Conservation (phyloP, 2,329 filamentous ascomycete genomes). For the Myriosclerotinia duriaeana region DNA sequence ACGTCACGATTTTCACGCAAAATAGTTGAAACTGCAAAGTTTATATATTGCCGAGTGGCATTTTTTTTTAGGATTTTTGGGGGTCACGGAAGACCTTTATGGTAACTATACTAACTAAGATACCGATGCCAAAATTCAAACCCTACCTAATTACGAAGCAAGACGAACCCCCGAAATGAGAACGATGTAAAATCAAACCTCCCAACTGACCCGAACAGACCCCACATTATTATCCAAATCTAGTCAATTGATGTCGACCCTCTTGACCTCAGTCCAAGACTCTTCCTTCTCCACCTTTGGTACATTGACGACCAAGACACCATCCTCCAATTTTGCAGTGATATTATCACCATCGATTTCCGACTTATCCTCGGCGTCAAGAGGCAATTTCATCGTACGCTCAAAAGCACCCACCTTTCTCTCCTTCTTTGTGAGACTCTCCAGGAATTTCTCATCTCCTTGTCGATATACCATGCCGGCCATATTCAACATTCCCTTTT, state of each 20-base stretch:
- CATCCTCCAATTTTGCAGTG: constrained; percentile 74
- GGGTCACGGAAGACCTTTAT: constrained; percentile 21
- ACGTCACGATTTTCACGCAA: not conserved
- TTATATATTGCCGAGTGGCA: constrained; percentile 28
- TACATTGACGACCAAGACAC: constrained; percentile 72
- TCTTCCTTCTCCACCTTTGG: constrained; percentile 66
- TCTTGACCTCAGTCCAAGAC: constrained; percentile 58
- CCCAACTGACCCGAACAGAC: constrained; percentile 19
- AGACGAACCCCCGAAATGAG: not conserved
- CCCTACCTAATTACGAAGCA: constrained; percentile 2
- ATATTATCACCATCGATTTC: constrained; percentile 67
- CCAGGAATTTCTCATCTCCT: constrained; percentile 66
- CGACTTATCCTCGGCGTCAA: constrained; percentile 54
- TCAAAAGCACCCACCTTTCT: constrained; percentile 74
- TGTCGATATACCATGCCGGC: constrained; percentile 72
- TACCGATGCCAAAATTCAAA: constrained; percentile 22
- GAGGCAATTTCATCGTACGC: constrained; percentile 61
- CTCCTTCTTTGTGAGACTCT: constrained; percentile 61
- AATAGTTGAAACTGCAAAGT: not conserved
- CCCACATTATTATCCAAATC: constrained; percentile 19
- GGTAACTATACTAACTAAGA: constrained; percentile 26
- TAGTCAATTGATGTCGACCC: constrained; percentile 51
- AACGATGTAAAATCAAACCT: constrained; percentile 18
- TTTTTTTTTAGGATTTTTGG: constrained; percentile 32
- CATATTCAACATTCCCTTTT: constrained; percentile 63